These are phyloP conservation scores for Reticulascus tulasneorum DNA, from an alignment of 2,329 filamentous ascomycete species.

Conservation along the genomic window DNA sequence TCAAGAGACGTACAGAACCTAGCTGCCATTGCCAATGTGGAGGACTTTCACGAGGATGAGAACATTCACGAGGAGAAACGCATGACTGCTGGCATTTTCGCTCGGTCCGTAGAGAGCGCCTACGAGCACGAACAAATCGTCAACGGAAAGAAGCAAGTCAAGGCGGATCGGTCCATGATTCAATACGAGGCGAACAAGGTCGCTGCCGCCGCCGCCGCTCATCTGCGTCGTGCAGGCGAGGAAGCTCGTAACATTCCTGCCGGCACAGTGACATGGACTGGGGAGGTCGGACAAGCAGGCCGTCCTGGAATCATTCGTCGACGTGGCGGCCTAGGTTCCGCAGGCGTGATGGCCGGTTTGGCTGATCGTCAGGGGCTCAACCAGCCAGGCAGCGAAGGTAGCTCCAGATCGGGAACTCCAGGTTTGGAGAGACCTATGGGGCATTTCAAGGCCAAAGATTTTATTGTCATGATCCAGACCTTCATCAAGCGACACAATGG, in stretches of 20 bases:
- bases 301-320: constrained; percentile 55
- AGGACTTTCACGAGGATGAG: constrained; percentile 56
- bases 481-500: constrained; percentile 78
- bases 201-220: constrained; percentile 71
- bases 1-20: constrained; percentile 47
- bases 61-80: constrained; percentile 62
- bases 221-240: constrained; percentile 69
- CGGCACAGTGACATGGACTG: constrained; percentile 92
- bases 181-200: constrained; percentile 77
- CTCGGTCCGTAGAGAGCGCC: constrained; percentile 82
- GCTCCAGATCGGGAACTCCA: constrained; percentile 44
- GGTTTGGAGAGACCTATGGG: constrained; percentile 27
- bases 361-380: constrained; percentile 51
- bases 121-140: constrained; percentile 92
- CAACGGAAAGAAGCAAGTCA: constrained; percentile 66
- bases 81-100: constrained; percentile 85
- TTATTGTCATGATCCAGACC: constrained; percentile 67
- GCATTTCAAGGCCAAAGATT: constrained; percentile 55
- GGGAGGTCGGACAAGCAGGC: constrained; percentile 73
- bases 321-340: constrained; percentile 49
- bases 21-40: constrained; percentile 58
- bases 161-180: constrained; percentile 73
- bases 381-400: constrained; percentile 30
- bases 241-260: constrained; percentile 69
- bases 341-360: constrained; percentile 52